phyloP scores from a whole-genome alignment of 2,329 filamentous ascomycete species.

The Dactylellina drechsleri region DNA sequence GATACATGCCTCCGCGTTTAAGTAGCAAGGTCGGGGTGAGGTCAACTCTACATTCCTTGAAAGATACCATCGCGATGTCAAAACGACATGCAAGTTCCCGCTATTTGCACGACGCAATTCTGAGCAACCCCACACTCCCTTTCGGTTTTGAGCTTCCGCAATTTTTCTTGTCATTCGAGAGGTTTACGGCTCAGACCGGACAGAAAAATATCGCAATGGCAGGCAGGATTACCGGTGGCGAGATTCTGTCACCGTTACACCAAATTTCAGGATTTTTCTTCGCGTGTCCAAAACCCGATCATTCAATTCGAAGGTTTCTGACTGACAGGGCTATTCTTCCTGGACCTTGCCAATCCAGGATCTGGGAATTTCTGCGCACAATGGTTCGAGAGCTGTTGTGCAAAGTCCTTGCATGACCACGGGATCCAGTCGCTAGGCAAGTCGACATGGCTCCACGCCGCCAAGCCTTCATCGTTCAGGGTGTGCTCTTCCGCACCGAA shows the following conservation, averaged over 20 bases:
- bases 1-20: slow-evolving; percentile 34
- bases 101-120: slow-evolving; percentile 1
- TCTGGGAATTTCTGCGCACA: slow-evolving; percentile 40
- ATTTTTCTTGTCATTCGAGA: slow-evolving; percentile 1
- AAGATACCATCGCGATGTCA: slow-evolving; percentile 36
- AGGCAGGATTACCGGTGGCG: neutral
- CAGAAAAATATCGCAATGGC: slow-evolving; percentile 9
- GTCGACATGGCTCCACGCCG: slow-evolving; percentile 40
- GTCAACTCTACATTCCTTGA: slow-evolving; percentile 18
- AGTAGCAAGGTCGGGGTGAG: slow-evolving; percentile 25
- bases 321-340: slow-evolving; percentile 38
- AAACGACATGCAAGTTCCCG: slow-evolving; percentile 35
- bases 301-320: slow-evolving; percentile 21
- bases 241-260: slow-evolving; percentile 10
- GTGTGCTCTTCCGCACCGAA: slow-evolving; percentile 32
- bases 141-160: slow-evolving; percentile 12
- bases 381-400: slow-evolving; percentile 46
- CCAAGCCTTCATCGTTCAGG: slow-evolving; percentile 35
- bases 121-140: slow-evolving; percentile 3
- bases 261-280: slow-evolving; percentile 12
- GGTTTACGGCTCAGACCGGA: neutral
- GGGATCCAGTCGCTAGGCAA: slow-evolving; percentile 39
- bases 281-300: slow-evolving; percentile 17
- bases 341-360: slow-evolving; percentile 51
- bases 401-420: slow-evolving; percentile 51